phyloP scores from a whole-genome alignment of 2,329 filamentous ascomycete genomes.

The Verticillium klebahnii region DNA sequence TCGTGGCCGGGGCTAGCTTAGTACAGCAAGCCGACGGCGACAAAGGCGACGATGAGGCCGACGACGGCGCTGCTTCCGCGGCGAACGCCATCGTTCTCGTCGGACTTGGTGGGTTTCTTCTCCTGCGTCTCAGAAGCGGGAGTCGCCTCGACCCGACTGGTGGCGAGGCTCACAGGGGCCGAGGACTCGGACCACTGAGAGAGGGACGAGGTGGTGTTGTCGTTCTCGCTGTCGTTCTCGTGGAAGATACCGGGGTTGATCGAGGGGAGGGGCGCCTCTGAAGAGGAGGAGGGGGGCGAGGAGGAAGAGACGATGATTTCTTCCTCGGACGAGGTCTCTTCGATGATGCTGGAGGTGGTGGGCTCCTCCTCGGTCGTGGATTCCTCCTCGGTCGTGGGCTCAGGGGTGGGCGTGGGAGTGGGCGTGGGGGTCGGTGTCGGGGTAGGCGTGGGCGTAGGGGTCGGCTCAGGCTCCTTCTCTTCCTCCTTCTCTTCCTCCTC shows the following conservation, averaged over 20 bases:
- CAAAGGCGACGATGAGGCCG: slow-evolving; percentile 50
- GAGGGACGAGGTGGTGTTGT: slow-evolving; percentile 8
- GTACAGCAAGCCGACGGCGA: slow-evolving; percentile 46
- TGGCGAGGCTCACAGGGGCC: slow-evolving; percentile 11
- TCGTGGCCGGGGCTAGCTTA: slow-evolving; percentile 18
- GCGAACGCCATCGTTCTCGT: slow-evolving; percentile 41
- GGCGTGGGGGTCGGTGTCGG: slow-evolving; percentile 14
- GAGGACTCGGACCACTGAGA: slow-evolving; percentile 17
- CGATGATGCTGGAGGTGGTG: slow-evolving; percentile 14
- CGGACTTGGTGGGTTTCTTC: slow-evolving; percentile 26
- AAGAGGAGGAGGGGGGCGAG: not conserved
- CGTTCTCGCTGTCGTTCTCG: slow-evolving; percentile 43
- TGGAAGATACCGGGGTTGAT: slow-evolving; percentile 47
- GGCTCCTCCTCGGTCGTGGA: slow-evolving; percentile 13
- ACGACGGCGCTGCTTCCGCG: slow-evolving; percentile 47
- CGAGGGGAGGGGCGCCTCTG: slow-evolving; percentile 14
- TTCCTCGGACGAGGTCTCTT: slow-evolving; percentile 6
- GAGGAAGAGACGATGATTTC: not conserved
- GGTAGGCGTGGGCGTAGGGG: slow-evolving; percentile 10
- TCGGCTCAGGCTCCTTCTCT: slow-evolving; percentile 11
- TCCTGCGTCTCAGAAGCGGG: slow-evolving; percentile 18
- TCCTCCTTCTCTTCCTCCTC: slow-evolving; percentile 12
- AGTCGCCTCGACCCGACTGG: slow-evolving; percentile 1
- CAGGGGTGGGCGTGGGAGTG: slow-evolving; percentile 14
- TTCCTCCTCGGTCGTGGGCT: slow-evolving; percentile 15